These are phyloP conservation scores for Raffaelea ambrosiae DNA, from an alignment of 2,329 filamentous ascomycete genomes.

Conservation along the genomic window DNA sequence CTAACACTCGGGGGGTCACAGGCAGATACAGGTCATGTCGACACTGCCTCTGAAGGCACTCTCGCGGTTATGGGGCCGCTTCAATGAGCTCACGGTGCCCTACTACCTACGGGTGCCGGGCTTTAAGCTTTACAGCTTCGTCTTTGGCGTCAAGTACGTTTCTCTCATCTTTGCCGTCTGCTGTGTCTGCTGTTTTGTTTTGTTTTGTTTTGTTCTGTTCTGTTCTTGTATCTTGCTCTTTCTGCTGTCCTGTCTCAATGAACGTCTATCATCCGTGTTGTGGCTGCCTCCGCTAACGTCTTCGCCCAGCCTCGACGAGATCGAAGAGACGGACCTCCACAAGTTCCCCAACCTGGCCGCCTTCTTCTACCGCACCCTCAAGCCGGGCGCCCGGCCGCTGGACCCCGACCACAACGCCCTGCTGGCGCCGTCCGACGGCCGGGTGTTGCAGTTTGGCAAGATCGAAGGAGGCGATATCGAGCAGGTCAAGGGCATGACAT, in stretches of 20 bases:
- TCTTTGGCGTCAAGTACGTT: constrained; percentile 74
- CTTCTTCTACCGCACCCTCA: constrained; percentile 95
- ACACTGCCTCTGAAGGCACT: constrained; percentile 85
- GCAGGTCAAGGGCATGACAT: constrained; percentile 98
- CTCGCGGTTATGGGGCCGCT: constrained; percentile 79
- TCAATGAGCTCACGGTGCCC: constrained; percentile 83
- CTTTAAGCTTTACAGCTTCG: constrained; percentile 82
- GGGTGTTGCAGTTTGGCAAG: constrained; percentile 81
- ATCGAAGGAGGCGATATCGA: constrained; percentile 94
- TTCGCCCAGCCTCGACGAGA: constrained; percentile 75
- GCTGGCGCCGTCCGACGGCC: constrained; percentile 82
- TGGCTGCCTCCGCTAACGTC: background rate
- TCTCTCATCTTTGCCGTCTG: too few species aligned
- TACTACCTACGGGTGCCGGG: constrained; percentile 82
- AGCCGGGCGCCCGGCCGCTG: constrained; percentile 77
- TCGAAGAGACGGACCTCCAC: constrained; percentile 80
- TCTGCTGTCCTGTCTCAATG: too few species aligned
- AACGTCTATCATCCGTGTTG: too few species aligned
- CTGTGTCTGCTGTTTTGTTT: too few species aligned
- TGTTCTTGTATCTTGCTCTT: background rate
- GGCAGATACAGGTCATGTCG: constrained; percentile 89
- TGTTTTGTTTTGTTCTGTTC: constrained; percentile 1
- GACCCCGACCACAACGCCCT: constrained; percentile 74
- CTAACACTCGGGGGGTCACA: constrained; percentile 18
- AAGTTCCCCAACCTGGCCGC: constrained; percentile 86